Conservation (phyloP, 495 filamentous ascomycete species). For the Penicillium taxi region DNA sequence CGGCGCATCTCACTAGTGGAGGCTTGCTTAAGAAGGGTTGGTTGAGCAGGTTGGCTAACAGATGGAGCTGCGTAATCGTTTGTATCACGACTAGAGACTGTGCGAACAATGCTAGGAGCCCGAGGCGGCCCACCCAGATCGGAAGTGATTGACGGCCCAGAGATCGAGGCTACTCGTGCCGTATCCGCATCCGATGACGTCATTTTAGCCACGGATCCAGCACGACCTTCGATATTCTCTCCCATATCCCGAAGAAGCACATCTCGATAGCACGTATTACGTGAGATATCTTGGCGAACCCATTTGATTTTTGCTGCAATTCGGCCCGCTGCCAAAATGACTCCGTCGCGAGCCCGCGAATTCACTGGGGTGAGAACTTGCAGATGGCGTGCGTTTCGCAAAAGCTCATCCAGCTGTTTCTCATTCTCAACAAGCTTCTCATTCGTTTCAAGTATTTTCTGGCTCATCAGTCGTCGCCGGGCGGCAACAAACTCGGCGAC, state of each 20-base stretch:
- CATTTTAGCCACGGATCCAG: constrained; percentile 13
- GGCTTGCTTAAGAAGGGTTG: constrained; percentile 14
- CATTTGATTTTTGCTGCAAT: constrained; percentile 88
- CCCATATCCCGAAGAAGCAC: constrained; percentile 78
- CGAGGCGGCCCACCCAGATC: constrained; percentile 11
- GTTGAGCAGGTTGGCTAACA: constrained; percentile 5
- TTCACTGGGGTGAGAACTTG: constrained; percentile 84
- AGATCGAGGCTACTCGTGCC: constrained; percentile 13
- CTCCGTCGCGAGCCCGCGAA: constrained; percentile 73
- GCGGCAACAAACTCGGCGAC: constrained; percentile 74
- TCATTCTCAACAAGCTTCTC: constrained; percentile 67
- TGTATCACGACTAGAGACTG: constrained; percentile 14
- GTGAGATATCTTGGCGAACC: constrained; percentile 90
- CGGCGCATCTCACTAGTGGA: constrained; percentile 24
- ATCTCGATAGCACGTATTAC: constrained; percentile 80
- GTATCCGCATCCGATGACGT: constrained; percentile 7
- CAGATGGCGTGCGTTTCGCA: constrained; percentile 89
- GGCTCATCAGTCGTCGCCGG: constrained; percentile 68
- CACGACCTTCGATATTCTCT: constrained; percentile 47
- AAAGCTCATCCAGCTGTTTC: constrained; percentile 68
- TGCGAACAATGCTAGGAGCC: constrained; percentile 16
- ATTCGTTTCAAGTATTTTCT: constrained; percentile 76
- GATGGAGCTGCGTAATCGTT: constrained; percentile 4
- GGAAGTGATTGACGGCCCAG: constrained; percentile 16
- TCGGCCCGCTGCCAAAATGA: constrained; percentile 74